Percentiles rank a stretch among this genome's conserved stretches.
Conservation (phyloP, 2,329 filamentous ascomycete genomes). For the Fusarium protoensiforme region DNA sequence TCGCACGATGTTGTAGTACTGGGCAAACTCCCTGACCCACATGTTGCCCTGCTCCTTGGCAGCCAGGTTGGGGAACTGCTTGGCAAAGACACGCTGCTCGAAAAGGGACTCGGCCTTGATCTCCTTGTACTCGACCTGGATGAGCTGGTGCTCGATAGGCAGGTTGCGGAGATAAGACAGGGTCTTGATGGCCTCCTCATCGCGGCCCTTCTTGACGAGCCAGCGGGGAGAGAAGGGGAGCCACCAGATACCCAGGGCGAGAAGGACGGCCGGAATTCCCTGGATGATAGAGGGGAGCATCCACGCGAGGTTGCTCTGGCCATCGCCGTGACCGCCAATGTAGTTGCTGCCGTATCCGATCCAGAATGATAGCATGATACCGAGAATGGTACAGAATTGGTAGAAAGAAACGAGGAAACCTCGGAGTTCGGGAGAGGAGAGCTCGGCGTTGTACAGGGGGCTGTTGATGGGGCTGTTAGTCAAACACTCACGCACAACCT, state of each 20-base stretch:
- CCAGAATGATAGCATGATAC: slow-evolving; percentile 63
- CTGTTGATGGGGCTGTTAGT: background rate
- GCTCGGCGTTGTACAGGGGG: slow-evolving; percentile 62
- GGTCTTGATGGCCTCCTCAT: slow-evolving; percentile 67
- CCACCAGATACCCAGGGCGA: slow-evolving; percentile 78
- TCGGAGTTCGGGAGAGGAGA: slow-evolving; percentile 72
- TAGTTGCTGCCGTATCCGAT: slow-evolving; percentile 58
- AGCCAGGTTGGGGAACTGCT: slow-evolving; percentile 61
- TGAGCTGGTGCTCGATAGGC: slow-evolving; percentile 69
- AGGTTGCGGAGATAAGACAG: slow-evolving; percentile 74
- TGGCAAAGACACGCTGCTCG: slow-evolving; percentile 75
- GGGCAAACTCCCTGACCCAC: slow-evolving; percentile 57
- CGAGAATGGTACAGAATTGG: slow-evolving; percentile 58
- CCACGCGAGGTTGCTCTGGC: slow-evolving; percentile 55
- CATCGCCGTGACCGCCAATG: slow-evolving; percentile 58
- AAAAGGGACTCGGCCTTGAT: slow-evolving; percentile 84
- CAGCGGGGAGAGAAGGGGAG: slow-evolving; percentile 84
- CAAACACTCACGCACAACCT: background rate
- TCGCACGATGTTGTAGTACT: slow-evolving; percentile 53
- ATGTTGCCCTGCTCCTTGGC: slow-evolving; percentile 55
- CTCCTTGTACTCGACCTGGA: slow-evolving; percentile 82
- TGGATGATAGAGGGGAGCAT: slow-evolving; percentile 59
- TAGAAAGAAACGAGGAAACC: slow-evolving; percentile 74
- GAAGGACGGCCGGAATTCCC: slow-evolving; percentile 57
- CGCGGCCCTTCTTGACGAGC: slow-evolving; percentile 77